phyloP scores from a whole-genome alignment of 345 rosid genomes.

The Erysimum cheiranthoides region DNA sequence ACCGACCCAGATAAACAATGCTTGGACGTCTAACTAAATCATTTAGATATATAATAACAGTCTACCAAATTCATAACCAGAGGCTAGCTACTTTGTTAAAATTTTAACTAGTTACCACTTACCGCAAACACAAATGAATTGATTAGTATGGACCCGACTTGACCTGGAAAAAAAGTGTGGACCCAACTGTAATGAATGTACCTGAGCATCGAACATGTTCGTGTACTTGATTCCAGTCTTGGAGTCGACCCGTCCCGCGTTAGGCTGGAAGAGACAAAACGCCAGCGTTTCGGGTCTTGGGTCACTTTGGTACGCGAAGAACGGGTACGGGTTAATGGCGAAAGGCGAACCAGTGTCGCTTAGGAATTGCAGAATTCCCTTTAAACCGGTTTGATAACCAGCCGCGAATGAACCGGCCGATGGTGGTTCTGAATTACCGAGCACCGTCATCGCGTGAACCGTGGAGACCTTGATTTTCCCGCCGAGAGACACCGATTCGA shows the following conservation, averaged over 20 bases:
- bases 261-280: conserved; percentile 87
- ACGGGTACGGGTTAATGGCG: conserved; percentile 87
- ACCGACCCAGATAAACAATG: conserved; percentile 17
- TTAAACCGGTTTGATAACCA: conserved; percentile 62
- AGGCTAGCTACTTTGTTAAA: neutral
- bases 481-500: conserved; percentile 67
- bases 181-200: conserved; percentile 37
- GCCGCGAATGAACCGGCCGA: conserved; percentile 72
- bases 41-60: conserved; percentile 3
- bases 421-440: conserved; percentile 83
- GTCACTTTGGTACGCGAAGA: conserved; percentile 90
- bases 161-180: conserved; percentile 6
- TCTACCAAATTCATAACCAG: conserved; percentile 37
- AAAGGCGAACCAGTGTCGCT: conserved; percentile 79
- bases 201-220: conserved; percentile 99
- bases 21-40: conserved; percentile 25
- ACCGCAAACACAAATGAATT: conserved; percentile 3
- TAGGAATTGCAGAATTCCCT: conserved; percentile 68
- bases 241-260: conserved; percentile 86
- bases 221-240: conserved; percentile 75
- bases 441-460: conserved; percentile 84
- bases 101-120: conserved; percentile 1
- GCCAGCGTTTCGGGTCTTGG: conserved; percentile 85
- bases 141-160: conserved; percentile 20
- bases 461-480: conserved; percentile 88